Evolutionary conservation across 306 rosid genomes (phyloP), one percentile per base, ranked within the genome.

Genomic region (Castanea crenata): DNA sequence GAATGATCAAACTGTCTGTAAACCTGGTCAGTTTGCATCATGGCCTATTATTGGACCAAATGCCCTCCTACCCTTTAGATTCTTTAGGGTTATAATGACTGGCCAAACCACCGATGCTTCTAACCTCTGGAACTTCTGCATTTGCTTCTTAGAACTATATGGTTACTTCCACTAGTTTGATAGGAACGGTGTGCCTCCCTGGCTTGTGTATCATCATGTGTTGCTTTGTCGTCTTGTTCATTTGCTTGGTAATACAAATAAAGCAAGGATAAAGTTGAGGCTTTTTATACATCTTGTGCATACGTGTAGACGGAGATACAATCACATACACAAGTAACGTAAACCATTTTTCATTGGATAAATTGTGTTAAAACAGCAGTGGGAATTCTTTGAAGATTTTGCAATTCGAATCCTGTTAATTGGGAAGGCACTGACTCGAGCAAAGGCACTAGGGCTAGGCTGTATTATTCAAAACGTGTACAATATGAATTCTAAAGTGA

Each of bases 1-100:
- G 82, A 92, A 91, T 76, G 99, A 95, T 11, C 68, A 85, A 72
- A 91, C 91, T 4, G 75, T 89, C 55, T 91, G 97, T 79, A 95
- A 95, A 80, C 91, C 96, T 3, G 92, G 95, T 72, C 98, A 92
- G 85, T 95, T 95, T 77, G 96, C 94, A n/a, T 92, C 99, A 16
- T 95, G 99, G 98, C 79, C 97, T 4, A 81, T 95, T 49, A 64
- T 58, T 9, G 97, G 94, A 46, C 88, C 95, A n/a, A 89, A 91
- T 5, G 88, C 97, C 59, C 78, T 95, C 67, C 97, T 87, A 25
- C 97, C 97, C 15, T 95, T 90, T 19, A 80, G 93, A 84, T 91
- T 90, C 83, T 90, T 91, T 46, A 87, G 98, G 79, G 89, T 91
- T 74, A 77, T 85, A 67, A 90, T 90, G 35, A 89, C 92, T 0